Evolutionary conservation across 805 yeast genomes (phyloP), one percentile per base, ranked within the genome.

Genomic region (Candida chauliodis): DNA sequence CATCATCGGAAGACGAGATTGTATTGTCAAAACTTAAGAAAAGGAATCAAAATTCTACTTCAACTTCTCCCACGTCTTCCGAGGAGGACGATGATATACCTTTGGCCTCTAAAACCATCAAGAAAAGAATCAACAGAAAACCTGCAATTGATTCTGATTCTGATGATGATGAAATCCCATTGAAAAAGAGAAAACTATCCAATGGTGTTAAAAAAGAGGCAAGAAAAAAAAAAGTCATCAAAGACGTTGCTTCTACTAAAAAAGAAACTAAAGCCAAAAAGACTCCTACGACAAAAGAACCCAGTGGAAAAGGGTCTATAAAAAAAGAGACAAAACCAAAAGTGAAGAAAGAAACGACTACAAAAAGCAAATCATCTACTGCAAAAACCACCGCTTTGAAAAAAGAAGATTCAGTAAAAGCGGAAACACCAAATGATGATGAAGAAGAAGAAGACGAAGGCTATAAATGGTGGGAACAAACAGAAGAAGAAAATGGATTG

Each of bases 391-490:
- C 21, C 5, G 38, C 39, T 33, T 35, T 23, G 8, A 34, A 40
- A 33, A 30, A 16, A n/a, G 36, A 24, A 26, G 28, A 38, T 30
- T 30, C 35, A 11, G 32, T 37, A 16, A 33, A 36, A 32, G 34
- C 39, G 27, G 30, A 42, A 38, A 32, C 36, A 17, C 30, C 43
- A 27, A 22, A 35, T n/a, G 41, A 41, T 3, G 41, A 38, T 10
- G 41, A 38, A 7, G 61, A 56, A 2, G 70, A 61, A 1, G 74
- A 63, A 5, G 77, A 69, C 14, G 80, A 74, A 13, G 86, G 73
- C 2, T 68, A 62, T n/a, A 81, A 76, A 55, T 81, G 79, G 59
- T 81, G 95, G 95, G 88, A 95, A 93, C 91, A 86, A 55, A 78
- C 76, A 30, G 78, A 76, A 31, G 84, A 82, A 46, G 61, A 79